phyloP scores from a whole-genome alignment of 768 basidiomycete species.

The Lentinula detonsa region DNA sequence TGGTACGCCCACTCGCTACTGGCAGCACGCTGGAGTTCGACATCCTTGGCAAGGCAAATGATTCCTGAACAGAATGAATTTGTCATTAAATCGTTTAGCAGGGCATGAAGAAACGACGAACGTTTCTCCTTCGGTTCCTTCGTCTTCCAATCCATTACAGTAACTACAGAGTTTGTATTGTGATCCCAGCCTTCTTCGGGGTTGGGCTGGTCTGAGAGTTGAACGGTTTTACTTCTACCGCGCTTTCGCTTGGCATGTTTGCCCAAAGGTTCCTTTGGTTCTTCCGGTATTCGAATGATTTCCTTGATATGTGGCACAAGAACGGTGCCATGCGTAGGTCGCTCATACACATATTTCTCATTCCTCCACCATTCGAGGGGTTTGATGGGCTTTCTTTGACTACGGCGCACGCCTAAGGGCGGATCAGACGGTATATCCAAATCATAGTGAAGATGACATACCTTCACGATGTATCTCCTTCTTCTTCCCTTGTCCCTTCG shows the following conservation, averaged over 20 bases:
- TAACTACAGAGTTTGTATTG: conserved; percentile 57
- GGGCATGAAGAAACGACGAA: conserved; percentile 32
- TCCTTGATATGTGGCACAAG: conserved; percentile 68
- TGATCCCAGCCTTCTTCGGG: conserved; percentile 86
- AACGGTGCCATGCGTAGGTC: conserved; percentile 41
- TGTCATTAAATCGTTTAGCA: conserved; percentile 1
- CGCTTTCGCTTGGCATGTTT: conserved; percentile 18
- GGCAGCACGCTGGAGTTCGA: conserved; percentile 52
- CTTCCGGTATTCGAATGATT: conserved; percentile 49
- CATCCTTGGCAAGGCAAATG: conserved; percentile 68
- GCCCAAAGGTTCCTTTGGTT: conserved; percentile 40
- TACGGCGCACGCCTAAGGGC: conserved; percentile 56
- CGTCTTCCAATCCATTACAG: conserved; percentile 62
- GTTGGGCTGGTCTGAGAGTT: conserved; percentile 17
- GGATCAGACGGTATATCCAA: not conserved
- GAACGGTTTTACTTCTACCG: conserved; percentile 27
- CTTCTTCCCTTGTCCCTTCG: not conserved
- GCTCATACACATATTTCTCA: conserved; percentile 82
- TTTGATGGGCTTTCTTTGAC: conserved; percentile 56
- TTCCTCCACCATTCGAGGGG: conserved; percentile 93
- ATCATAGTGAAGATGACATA: conserved; percentile 6
- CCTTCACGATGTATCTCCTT: conserved; percentile 3
- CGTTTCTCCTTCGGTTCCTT: conserved; percentile 62
- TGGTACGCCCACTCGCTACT: conserved; percentile 79
- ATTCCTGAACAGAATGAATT: conserved; percentile 47